These are phyloP conservation scores for Chaetomium globosum DNA, from an alignment of 2,329 filamentous ascomycete genomes.

Conservation along the genomic window DNA sequence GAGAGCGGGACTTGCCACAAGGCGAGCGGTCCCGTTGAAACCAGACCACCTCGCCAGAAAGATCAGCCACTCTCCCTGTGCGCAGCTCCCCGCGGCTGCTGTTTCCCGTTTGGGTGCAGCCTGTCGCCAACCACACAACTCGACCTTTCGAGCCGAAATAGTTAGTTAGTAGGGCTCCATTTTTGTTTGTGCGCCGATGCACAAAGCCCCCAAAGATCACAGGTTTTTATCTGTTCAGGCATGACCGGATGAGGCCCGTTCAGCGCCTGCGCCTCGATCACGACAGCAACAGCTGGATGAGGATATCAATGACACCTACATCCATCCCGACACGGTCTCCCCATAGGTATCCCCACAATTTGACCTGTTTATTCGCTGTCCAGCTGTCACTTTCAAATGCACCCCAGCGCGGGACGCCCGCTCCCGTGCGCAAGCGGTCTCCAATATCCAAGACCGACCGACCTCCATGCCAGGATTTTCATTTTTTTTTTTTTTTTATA, in stretches of 20 bases:
- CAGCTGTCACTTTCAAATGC: constrained; percentile 4
- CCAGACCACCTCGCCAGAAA: neutral
- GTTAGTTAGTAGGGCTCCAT: neutral
- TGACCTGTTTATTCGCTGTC: neutral
- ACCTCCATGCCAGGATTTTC: neutral
- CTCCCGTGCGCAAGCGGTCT: constrained; percentile 12
- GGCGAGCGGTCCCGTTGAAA: constrained; percentile 32
- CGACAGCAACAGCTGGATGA: constrained; percentile 5
- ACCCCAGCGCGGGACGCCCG: constrained; percentile 21
- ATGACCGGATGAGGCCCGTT: neutral
- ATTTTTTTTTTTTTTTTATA: constrained; percentile 9
- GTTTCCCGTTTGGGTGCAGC: constrained; percentile 18
- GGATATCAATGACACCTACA: no score
- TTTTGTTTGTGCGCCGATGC: constrained; percentile 15
- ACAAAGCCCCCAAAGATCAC: constrained; percentile 9
- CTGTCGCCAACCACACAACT: constrained; percentile 18
- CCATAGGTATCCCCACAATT: constrained; percentile 20
- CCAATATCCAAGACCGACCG: neutral
- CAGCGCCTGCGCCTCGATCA: neutral
- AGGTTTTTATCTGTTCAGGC: constrained; percentile 8
- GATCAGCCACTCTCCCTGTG: constrained; percentile 20
- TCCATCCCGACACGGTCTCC: no score
- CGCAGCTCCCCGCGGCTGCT: constrained; percentile 20
- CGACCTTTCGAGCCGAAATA: constrained; percentile 4
- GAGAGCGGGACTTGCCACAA: constrained; percentile 32